Base-by-base conservation (phyloP, 2,329 filamentous ascomycete genomes). In the Pseudocercospora crystallina region DNA sequence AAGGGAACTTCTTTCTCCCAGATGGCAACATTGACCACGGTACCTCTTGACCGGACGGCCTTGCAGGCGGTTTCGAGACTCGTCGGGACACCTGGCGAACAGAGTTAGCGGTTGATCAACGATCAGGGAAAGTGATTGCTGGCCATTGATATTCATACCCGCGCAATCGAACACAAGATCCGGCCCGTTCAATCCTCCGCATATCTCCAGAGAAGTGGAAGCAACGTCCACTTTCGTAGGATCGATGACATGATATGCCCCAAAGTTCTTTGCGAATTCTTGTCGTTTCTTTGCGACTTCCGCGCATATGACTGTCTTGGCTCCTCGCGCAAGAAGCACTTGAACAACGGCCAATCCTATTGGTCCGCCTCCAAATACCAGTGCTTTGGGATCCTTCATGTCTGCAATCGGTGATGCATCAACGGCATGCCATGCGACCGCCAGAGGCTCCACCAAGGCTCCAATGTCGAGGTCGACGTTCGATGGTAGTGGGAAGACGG, bases 341-440 rank as follows among this genome's bases (percentile, higher is more conserved):
- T 83, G 78, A 2, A 85, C 74, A 3, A 84, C 72, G 0, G 79
- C 79, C 9, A 85, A 70, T 2, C 61, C 83, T 41, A 86, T 85
- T 0, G 83, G 83, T 0, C 83, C 83, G 0, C 79, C 81, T 5
- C 83, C 83, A 2, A 84, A 67, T 5, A 86, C 73, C 14, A 86
- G 61, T 1, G 77, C 78, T 1, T 71, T 72, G 11, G 79, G 72
- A 1, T 74, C 75, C 2, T 67, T 51, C 2, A 61, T 46, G 1
- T 55, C 40, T 10, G 73, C 72, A 32, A 82, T 66, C 0, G 74
- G 73, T 0, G 74, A 74, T 3, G 77, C 69, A 5, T 73, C 72
- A 8, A 84, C 76, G 0, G 81, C 82, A 59, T 86, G 83, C 82
- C 82, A 85, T 8, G 80, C 82, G 0, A 86, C 82, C 0, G 81